Evolutionary conservation across 371 early-diverging fungal genomes (phyloP).

Genomic region (Rhizopus arrhizus): DNA sequence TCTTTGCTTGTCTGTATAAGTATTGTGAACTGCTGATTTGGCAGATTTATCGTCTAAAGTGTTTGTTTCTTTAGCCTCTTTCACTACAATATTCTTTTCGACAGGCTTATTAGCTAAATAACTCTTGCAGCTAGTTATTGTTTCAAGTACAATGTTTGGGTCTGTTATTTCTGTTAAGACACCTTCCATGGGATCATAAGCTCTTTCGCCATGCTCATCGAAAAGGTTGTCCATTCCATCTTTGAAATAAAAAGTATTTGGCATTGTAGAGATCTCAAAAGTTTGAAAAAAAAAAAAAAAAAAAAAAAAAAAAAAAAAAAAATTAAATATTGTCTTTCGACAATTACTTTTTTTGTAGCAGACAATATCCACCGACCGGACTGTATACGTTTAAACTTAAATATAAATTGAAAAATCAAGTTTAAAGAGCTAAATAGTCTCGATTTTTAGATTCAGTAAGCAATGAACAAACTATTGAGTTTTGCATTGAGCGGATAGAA

Average conservation of each 20-base stretch:
- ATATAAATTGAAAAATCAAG: too few relatives aligned
- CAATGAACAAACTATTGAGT: too few relatives aligned
- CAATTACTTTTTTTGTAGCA: conserved; percentile 7
- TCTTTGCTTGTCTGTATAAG: too few relatives aligned
- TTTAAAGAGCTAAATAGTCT: too few relatives aligned
- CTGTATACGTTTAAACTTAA: too few relatives aligned
- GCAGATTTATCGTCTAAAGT: too few relatives aligned
- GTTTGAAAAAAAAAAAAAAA: too few relatives aligned
- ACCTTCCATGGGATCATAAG: conserved; percentile 15
- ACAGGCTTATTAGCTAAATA: conserved; percentile 11
- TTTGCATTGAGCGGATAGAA: too few relatives aligned
- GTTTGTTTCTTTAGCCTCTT: too few relatives aligned
- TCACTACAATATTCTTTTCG: too few relatives aligned
- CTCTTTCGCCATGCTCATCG: conserved; percentile 14
- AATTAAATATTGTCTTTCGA: neutral
- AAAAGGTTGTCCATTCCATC: conserved; percentile 15
- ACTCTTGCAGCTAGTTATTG: conserved; percentile 12
- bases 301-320: neutral
- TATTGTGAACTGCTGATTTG: too few relatives aligned
- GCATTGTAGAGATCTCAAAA: neutral
- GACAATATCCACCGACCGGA: conserved; percentile 1
- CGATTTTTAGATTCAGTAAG: too few relatives aligned
- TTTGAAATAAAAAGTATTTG: conserved; percentile 12
- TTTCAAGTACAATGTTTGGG: conserved; percentile 18
- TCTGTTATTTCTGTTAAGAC: conserved; percentile 9